Evolutionary conservation across 148 eudicot species (phyloP), one percentile per base, ranked within the genome.

Genomic region (Pharnaceum exiguum): DNA sequence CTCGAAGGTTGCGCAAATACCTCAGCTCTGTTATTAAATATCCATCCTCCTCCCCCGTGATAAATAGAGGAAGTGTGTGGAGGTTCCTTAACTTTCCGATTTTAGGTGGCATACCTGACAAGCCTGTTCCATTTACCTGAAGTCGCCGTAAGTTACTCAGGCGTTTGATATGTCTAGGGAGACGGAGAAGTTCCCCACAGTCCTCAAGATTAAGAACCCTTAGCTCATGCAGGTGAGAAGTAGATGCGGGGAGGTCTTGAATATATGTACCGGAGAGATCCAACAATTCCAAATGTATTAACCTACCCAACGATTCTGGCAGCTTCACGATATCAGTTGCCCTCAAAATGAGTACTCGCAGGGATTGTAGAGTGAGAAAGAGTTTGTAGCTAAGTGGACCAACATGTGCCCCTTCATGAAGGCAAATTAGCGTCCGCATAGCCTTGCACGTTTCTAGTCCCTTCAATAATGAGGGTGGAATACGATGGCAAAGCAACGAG

Each of bases 191-290:
- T 10, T 22, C 9, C 7, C 31, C 60, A 28, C 69, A 36, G 18
- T 27, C 26, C 46, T 18, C 27, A 18, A 43, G 49, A 38, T 39
- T 57, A 6, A 57, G 57, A 33, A 49, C 27, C 3, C 22, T 47
- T 22, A 66, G 12, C 10, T 37, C 32, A 26, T 16, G 10, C 6
- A 66, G 57, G 27, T 57, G 7, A 18, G 46, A 23, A 1, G 23
- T 56, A 39, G 62, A 46, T 47, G 28, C 38, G 2, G 62, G 70
- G 18, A 65, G 38, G 21, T 57, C 62, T 25, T 57, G 10, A 7
- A 66, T 57, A 19, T 66, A 23, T 2, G 70, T 66, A 31, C 23
- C 48, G 11, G 70, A 66, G 15, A 66, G 40, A 49, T 66, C 70
- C 29, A 66, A 40, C 3, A 57, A 30, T 2, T 49, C 45, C 0